Conservation (phyloP, 768 basidiomycete species). For the Phanerochaete sordida region DNA sequence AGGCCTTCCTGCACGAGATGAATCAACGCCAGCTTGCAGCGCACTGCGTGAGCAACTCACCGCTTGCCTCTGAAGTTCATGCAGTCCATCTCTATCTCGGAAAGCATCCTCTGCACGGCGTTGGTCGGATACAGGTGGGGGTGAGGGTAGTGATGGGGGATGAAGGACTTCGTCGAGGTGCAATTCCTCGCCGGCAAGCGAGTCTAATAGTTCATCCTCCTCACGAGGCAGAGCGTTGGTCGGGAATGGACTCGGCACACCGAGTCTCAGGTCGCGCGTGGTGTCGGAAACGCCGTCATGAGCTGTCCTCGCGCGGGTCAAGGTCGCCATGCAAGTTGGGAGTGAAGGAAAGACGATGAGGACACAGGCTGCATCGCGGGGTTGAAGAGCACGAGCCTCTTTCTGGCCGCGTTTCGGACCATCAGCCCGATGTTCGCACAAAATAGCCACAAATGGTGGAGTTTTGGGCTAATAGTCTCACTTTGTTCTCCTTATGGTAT, state of each 20-base stretch:
- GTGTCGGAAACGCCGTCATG: not conserved
- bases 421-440: not conserved
- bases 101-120: not conserved
- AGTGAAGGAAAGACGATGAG: not conserved
- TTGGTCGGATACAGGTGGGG: not conserved
- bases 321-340: constrained; percentile 7
- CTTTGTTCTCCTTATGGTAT: too few species aligned
- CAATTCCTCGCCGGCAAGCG: constrained; percentile 5
- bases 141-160: not conserved
- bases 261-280: not conserved
- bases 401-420: not conserved
- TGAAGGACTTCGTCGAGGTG: not conserved
- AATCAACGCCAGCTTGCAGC: not conserved
- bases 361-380: not conserved
- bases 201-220: constrained; percentile 5
- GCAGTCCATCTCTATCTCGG: not conserved
- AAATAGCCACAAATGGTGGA: not conserved
- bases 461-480: not conserved
- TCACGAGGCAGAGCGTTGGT: constrained; percentile 5
- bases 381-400: not conserved
- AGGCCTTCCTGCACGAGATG: constrained; percentile 46
- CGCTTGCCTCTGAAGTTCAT: not conserved
- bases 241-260: constrained; percentile 4
- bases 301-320: not conserved
- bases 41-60: too few species aligned